These are phyloP conservation scores for Pezicula rhizophila DNA, from an alignment of 2,329 filamentous ascomycete species.

Conservation along the genomic window DNA sequence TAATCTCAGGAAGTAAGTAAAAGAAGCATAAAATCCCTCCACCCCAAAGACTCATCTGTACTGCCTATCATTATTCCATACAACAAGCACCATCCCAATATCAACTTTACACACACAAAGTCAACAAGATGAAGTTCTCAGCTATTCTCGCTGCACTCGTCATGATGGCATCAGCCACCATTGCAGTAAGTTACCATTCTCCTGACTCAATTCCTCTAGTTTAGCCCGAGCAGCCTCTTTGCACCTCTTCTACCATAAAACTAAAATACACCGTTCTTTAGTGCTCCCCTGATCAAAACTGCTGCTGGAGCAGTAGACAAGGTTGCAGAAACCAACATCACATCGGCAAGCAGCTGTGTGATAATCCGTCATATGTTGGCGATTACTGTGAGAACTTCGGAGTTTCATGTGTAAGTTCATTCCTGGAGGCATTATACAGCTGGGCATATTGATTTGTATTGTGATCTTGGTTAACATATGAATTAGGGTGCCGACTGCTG, in stretches of 20 bases:
- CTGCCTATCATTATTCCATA: too few relatives aligned
- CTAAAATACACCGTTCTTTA: not conserved
- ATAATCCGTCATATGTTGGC: not conserved
- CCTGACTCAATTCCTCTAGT: not conserved
- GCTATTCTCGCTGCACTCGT: not conserved
- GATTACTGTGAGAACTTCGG: too few relatives aligned
- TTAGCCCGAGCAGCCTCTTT: too few relatives aligned
- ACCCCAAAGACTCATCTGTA: too few relatives aligned
- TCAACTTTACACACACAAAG: not conserved
- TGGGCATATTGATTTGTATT: too few relatives aligned
- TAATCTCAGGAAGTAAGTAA: not conserved
- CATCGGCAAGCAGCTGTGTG: not conserved
- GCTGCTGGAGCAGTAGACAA: not conserved
- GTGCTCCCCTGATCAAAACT: not conserved
- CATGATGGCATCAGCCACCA: not conserved
- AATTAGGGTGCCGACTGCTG: too few relatives aligned
- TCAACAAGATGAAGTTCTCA: not conserved
- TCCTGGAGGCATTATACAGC: too few relatives aligned
- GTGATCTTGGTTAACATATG: too few relatives aligned
- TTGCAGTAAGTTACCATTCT: not conserved
- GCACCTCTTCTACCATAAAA: too few relatives aligned
- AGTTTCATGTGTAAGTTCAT: too few relatives aligned
- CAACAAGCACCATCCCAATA: not conserved
- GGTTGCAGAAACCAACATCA: not conserved
- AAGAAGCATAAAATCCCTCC: not conserved